These are phyloP conservation scores for Fusarium armeniacum DNA, from an alignment of 2,329 filamentous ascomycete genomes.

Conservation along the genomic window DNA sequence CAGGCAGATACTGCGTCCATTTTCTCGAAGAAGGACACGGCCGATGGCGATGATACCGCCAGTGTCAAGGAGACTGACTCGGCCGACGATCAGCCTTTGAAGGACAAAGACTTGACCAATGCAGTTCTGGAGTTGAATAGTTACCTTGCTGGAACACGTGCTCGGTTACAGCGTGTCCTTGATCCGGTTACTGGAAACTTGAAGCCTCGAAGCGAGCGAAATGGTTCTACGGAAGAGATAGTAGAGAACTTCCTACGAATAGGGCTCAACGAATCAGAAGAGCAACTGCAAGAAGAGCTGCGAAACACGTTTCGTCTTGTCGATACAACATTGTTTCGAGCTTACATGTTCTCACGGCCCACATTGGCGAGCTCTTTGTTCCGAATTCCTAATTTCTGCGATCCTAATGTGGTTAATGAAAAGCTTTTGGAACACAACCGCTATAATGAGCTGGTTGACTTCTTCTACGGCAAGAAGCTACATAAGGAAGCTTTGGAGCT, in stretches of 20 bases:
- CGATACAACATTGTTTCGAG: constrained; percentile 93
- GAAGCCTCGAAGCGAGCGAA: constrained; percentile 63
- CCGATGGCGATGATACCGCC: constrained; percentile 68
- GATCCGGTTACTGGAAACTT: constrained; percentile 73
- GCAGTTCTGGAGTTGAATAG: constrained; percentile 87
- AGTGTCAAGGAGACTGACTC: constrained; percentile 63
- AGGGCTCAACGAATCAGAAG: constrained; percentile 62
- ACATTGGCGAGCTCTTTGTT: constrained; percentile 90
- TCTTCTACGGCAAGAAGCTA: constrained; percentile 94
- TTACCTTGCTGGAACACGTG: constrained; percentile 88
- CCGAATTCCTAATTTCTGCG: constrained; percentile 96
- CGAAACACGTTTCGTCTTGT: constrained; percentile 84
- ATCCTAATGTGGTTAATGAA: constrained; percentile 94
- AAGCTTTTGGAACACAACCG: constrained; percentile 88
- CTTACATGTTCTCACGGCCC: constrained; percentile 93
- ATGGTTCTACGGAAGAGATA: constrained; percentile 62
- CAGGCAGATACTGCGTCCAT: constrained; percentile 71
- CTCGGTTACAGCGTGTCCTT: constrained; percentile 72
- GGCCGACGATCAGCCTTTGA: constrained; percentile 67
- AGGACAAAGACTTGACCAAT: constrained; percentile 85
- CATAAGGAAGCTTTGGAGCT: constrained; percentile 89
- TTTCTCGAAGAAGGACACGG: constrained; percentile 67
- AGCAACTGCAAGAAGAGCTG: constrained; percentile 78
- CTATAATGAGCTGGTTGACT: constrained; percentile 96
- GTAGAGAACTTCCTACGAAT: constrained; percentile 70